Percentiles rank a stretch among this genome's conserved stretches.
phyloP scores from a whole-genome alignment of 257 asterid genomes.

The Ehretia macrophylla region DNA sequence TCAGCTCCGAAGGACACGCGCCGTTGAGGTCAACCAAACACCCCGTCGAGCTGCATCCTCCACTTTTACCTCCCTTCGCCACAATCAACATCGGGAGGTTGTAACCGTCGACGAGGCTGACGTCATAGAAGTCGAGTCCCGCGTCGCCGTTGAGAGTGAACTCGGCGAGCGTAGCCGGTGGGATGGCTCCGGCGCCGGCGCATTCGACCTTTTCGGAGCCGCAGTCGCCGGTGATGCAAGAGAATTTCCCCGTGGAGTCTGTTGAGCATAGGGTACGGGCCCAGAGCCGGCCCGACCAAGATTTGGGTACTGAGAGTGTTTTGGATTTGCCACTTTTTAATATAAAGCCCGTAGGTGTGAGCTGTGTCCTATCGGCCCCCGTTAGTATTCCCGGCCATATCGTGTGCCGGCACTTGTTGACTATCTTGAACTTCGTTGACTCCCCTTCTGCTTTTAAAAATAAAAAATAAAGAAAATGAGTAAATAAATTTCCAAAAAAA shows the following conservation, averaged over 20 bases:
- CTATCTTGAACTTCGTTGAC: constrained; percentile 74
- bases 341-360: constrained; percentile 68
- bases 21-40: constrained; percentile 81
- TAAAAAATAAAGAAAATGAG: neutral
- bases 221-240: constrained; percentile 85
- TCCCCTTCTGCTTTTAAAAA: constrained; percentile 41
- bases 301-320: constrained; percentile 58
- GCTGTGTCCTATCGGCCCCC: constrained; percentile 62
- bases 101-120: constrained; percentile 91
- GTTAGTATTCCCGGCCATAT: constrained; percentile 94
- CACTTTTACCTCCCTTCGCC: constrained; percentile 64
- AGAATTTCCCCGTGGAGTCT: constrained; percentile 46
- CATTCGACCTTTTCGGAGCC: constrained; percentile 80
- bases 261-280: constrained; percentile 75
- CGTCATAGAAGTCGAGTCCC: constrained; percentile 88
- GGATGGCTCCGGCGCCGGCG: constrained; percentile 77
- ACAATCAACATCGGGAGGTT: constrained; percentile 84
- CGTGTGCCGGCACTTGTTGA: constrained; percentile 79
- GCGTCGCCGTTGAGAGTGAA: constrained; percentile 86
- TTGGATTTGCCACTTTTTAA: constrained; percentile 61
- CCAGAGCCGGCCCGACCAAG: constrained; percentile 97
- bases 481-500: neutral
- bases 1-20: constrained; percentile 74
- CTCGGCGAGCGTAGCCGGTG: constrained; percentile 95
- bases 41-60: constrained; percentile 81